phyloP scores from a whole-genome alignment of 2,329 filamentous ascomycete genomes.

The Talaromyces sp. region DNA sequence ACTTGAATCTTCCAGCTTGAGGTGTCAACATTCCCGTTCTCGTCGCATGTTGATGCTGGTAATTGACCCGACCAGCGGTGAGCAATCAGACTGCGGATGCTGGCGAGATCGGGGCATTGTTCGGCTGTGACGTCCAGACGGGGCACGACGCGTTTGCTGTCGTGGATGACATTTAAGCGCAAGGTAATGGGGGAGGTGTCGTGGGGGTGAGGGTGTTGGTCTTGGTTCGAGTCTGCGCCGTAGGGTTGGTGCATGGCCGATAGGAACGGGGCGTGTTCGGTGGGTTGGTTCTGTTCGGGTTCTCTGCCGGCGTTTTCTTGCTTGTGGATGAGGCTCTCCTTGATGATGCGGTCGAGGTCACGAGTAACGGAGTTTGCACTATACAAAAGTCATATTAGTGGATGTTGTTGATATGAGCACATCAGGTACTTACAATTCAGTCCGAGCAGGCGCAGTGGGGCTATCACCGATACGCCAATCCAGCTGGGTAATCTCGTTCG shows the following conservation, averaged over 20 bases:
- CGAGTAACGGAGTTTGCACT: slow-evolving; percentile 44
- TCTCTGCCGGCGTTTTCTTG: slow-evolving; percentile 21
- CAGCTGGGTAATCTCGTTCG: slow-evolving; percentile 33
- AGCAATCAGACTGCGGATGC: slow-evolving; percentile 33
- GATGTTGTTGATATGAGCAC: too few relatives aligned
- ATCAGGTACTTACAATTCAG: slow-evolving; percentile 48
- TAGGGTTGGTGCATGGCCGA: slow-evolving; percentile 15
- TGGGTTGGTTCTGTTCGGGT: neutral
- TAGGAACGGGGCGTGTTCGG: slow-evolving; percentile 14
- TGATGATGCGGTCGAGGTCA: slow-evolving; percentile 44
- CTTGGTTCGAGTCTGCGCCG: slow-evolving; percentile 9
- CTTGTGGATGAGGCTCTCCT: slow-evolving; percentile 33
- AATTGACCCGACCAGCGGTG: slow-evolving; percentile 35
- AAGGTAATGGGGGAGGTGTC: slow-evolving; percentile 30
- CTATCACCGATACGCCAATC: slow-evolving; percentile 40
- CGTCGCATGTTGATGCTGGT: slow-evolving; percentile 27
- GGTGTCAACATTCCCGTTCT: slow-evolving; percentile 22
- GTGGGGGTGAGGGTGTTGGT: slow-evolving; percentile 19
- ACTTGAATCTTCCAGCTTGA: slow-evolving; percentile 39
- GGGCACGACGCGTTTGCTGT: slow-evolving; percentile 42
- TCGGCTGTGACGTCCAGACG: slow-evolving; percentile 37
- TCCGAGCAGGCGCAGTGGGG: slow-evolving; percentile 32
- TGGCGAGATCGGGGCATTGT: slow-evolving; percentile 36
- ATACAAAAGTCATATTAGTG: neutral
- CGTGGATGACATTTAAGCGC: slow-evolving; percentile 39